Evolutionary conservation across 2,329 filamentous ascomycete genomes (phyloP), one percentile per base, ranked within the genome.

Genomic region (Aspergillus uvarum): DNA sequence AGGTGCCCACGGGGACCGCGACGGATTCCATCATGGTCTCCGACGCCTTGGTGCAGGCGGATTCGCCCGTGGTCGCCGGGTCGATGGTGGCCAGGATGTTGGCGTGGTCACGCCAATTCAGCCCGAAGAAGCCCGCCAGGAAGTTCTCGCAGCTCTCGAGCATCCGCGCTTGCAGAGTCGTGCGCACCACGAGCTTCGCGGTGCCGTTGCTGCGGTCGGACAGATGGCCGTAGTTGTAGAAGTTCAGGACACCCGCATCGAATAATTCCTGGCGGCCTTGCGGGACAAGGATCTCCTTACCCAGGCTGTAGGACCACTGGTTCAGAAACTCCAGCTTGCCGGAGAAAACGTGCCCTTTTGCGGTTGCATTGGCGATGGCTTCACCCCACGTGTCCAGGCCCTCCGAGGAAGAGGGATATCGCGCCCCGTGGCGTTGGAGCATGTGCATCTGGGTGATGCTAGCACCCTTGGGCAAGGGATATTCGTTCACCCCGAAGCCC

Each of bases 121-220:
- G 81, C 0, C 89, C 89, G 69, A 92, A 92, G 77, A 92, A 92
- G 0, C 90, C 90, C 5, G 89, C 87, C 70, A 92, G 77, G 75
- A 91, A 92, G 73, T 92, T 89, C 73, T 92, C 89, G 3, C 89
- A 89, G 44, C 84, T 88, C 72, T 92, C 87, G 22, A 89, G 79
- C 89, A 92, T 92, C 24, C 90, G 85, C 70, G 90, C 86, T 71
- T 92, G 88, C 1, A 89, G 90, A 0, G 89, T 91, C 1, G 89
- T 91, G 29, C 89, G 82, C 16, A 86, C 88, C 59, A 92, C 84
- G 61, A 92, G 86, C 76, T 90, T 92, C 2, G 26, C 7, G 74
- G 82, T 87, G 58, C 85, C 83, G 5, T 89, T 85, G 66, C 91
- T 88, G 8, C 3, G 7, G 26, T 8, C 26, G 68, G 91, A 91